Conservation (phyloP, 116 monocot genomes). For the Cymodocea nodosa region DNA sequence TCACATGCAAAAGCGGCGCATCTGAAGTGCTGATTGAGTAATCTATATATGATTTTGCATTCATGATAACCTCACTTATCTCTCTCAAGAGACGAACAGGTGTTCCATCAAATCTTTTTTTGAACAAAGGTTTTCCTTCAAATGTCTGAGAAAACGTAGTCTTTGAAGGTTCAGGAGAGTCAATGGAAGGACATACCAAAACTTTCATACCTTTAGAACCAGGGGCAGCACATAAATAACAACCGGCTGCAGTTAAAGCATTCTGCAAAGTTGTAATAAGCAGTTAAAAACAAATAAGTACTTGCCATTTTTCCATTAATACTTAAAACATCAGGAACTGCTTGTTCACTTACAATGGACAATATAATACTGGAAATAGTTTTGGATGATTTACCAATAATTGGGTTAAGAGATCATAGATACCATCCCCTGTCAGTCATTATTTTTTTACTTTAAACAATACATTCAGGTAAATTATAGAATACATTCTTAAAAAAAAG, state of each 20-base stretch:
- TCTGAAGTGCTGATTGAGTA: conserved; percentile 10
- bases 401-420: no score
- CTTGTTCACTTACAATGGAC: no score
- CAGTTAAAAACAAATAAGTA: background rate
- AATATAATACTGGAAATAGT: no score
- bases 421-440: no score
- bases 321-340: no score
- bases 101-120: no score
- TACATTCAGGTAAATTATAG: no score
- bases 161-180: conserved; percentile 32
- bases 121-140: background rate
- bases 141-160: conserved; percentile 11
- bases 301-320: background rate
- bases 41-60: conserved; percentile 25
- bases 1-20: conserved; percentile 33
- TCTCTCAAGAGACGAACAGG: conserved; percentile 13
- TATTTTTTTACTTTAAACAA: no score
- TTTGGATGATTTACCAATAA: no score
- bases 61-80: conserved; percentile 40
- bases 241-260: conserved; percentile 86
- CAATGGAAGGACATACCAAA: conserved; percentile 39
- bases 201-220: conserved; percentile 69
- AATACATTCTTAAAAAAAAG: no score
- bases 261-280: conserved; percentile 36
- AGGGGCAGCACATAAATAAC: conserved; percentile 75